phyloP scores from a whole-genome alignment of 495 filamentous ascomycete genomes.

The Aspergillus baeticus region DNA sequence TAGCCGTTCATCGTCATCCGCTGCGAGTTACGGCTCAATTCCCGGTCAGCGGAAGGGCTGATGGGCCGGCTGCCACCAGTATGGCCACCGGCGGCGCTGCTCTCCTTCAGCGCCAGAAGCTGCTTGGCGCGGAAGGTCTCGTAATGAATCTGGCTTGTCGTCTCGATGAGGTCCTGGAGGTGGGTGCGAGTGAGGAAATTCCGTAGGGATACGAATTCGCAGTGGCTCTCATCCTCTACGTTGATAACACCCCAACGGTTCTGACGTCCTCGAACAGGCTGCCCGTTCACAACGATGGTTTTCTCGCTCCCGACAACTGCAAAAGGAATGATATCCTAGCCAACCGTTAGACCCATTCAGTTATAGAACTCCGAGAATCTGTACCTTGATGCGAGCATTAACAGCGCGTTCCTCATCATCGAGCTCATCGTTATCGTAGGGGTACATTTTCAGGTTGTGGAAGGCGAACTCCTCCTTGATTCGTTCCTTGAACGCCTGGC shows the following conservation, averaged over 20 bases:
- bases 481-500: conserved; percentile 93
- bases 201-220: conserved; percentile 96
- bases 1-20: conserved; percentile 98
- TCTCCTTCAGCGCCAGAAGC: conserved; percentile 95
- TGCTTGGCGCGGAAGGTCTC: conserved; percentile 99
- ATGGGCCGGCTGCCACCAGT: conserved; percentile 74
- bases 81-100: conserved; percentile 78
- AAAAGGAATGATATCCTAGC: conserved; percentile 92
- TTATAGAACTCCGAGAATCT: conserved; percentile 6
- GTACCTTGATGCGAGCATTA: conserved; percentile 93
- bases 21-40: conserved; percentile 94
- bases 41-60: conserved; percentile 87
- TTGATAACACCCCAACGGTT: conserved; percentile 99
- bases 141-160: conserved; percentile 99
- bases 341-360: conserved; percentile 23
- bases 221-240: conserved; percentile 98
- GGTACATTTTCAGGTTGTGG: conserved; percentile 99
- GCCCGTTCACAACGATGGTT: conserved; percentile 94
- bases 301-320: conserved; percentile 98
- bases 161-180: conserved; percentile 96
- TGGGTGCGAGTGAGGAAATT: conserved; percentile 98
- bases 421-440: conserved; percentile 98
- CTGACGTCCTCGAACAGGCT: conserved; percentile 95
- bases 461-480: conserved; percentile 99
- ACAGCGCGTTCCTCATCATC: conserved; percentile 93